Evolutionary conservation across 805 yeast species (phyloP).

Genomic region (Saturnispora sekii): DNA sequence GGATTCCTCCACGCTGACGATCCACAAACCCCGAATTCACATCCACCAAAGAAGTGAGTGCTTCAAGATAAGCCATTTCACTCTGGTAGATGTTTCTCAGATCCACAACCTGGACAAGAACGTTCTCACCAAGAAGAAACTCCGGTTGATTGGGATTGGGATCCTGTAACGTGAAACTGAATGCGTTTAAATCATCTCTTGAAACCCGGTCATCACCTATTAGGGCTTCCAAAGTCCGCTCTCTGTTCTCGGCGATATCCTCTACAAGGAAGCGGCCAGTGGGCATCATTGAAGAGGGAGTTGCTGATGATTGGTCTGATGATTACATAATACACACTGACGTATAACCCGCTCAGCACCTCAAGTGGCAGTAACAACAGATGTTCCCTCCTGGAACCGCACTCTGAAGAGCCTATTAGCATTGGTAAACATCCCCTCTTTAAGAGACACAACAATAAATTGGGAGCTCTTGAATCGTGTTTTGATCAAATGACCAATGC

Average conservation of each 20-base stretch:
- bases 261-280: too few species aligned
- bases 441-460: conserved; percentile 90
- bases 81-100: conserved; percentile 46
- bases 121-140: neutral
- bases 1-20: conserved; percentile 28
- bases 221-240: neutral
- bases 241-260: neutral
- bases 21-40: conserved; percentile 54
- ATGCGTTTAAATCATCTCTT: conserved; percentile 4
- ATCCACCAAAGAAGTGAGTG: conserved; percentile 40
- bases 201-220: neutral
- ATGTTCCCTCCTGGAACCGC: conserved; percentile 92
- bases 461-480: conserved; percentile 93
- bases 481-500: conserved; percentile 92
- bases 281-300: too few species aligned
- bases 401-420: conserved; percentile 93
- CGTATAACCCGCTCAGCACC: too few species aligned
- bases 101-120: conserved; percentile 47
- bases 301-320: too few species aligned
- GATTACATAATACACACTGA: too few species aligned
- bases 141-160: conserved; percentile 3
- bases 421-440: conserved; percentile 97
- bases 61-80: conserved; percentile 43
- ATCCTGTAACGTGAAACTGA: conserved; percentile 8
- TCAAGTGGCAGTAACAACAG: conserved; percentile 69